Evolutionary conservation across 2,329 filamentous ascomycete species (phyloP).

Genomic region (Apiospora hydei): DNA sequence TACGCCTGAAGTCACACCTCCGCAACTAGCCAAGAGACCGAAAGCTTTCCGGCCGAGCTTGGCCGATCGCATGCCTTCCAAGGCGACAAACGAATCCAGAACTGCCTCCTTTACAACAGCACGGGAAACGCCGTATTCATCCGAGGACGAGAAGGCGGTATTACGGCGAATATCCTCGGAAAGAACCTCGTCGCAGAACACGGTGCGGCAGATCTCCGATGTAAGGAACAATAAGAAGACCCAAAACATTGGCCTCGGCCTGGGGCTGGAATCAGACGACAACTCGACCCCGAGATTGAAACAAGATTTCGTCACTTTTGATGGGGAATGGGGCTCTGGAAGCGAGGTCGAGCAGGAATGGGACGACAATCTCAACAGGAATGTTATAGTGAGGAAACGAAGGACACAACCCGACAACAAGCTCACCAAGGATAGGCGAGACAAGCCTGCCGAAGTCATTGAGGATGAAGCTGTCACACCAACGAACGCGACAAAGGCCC

Average conservation of each 20-base stretch:
- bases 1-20: constrained; percentile 79
- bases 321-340: constrained; percentile 63
- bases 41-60: constrained; percentile 54
- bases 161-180: constrained; percentile 51
- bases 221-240: constrained; percentile 43
- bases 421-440: constrained; percentile 39
- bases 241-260: constrained; percentile 50
- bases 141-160: constrained; percentile 59
- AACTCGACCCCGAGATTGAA: constrained; percentile 51
- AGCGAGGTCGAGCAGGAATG: constrained; percentile 61
- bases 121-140: constrained; percentile 67
- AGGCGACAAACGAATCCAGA: constrained; percentile 64
- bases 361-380: constrained; percentile 61
- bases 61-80: constrained; percentile 58
- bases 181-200: constrained; percentile 51
- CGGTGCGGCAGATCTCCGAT: constrained; percentile 47
- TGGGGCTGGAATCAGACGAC: constrained; percentile 51
- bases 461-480: constrained; percentile 57
- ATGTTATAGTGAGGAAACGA: constrained; percentile 61
- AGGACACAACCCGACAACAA: constrained; percentile 36
- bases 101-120: constrained; percentile 78
- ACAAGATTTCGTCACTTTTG: constrained; percentile 61
- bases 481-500: constrained; percentile 59
- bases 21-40: constrained; percentile 56
- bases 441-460: constrained; percentile 45